Evolutionary conservation across 106 monocot species (phyloP), one percentile per base, ranked within the genome.

Genomic region (Agapanthus africanus): DNA sequence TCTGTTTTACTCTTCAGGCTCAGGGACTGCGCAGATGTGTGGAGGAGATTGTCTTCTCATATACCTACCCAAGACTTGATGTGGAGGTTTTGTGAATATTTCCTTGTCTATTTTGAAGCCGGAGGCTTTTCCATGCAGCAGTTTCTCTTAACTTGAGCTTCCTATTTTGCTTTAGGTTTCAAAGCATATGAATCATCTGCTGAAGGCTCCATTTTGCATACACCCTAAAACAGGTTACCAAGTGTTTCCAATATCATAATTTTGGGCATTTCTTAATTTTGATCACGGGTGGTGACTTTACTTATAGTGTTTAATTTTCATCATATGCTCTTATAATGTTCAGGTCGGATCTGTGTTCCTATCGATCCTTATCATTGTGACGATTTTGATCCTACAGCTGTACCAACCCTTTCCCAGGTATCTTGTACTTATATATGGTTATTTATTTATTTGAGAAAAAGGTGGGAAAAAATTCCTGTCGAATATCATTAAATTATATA

Each of bases 11-110:
- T 23, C 50, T 77, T 63, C 71, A 82, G 75, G 78, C 26, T 18
- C 83, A 88, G 73, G 91, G 82, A 21, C 78, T 97, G 26, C 79
- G 87, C 2, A 80, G 89, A 46, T 87, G 82, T 71, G 78, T 92
- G 10, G 97, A 99, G 69, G 97, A 99, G 73, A 93, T 99, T 79
- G 82, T 99, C 73, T 99, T 99, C 84, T 74, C 91, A 47, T 90
- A 99, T 73, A 79, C 92, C 21, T 99, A 92, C 46, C 97, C 92
- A 36, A 83, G 97, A 79, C 79, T 99, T 71, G 97, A 99, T 65
- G 90, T 93, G 73, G 89, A 93, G 97, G 97, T 90, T 40, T 23
- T 54, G 40, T 33, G 38, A 51, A 72, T n/a, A 40, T 42, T 50
- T 3, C 13, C 23, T 3, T 61, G 15, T 67, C 5, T 71, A 14